Conservation (phyloP, 805 yeast genomes). For the Candida silvatica region DNA sequence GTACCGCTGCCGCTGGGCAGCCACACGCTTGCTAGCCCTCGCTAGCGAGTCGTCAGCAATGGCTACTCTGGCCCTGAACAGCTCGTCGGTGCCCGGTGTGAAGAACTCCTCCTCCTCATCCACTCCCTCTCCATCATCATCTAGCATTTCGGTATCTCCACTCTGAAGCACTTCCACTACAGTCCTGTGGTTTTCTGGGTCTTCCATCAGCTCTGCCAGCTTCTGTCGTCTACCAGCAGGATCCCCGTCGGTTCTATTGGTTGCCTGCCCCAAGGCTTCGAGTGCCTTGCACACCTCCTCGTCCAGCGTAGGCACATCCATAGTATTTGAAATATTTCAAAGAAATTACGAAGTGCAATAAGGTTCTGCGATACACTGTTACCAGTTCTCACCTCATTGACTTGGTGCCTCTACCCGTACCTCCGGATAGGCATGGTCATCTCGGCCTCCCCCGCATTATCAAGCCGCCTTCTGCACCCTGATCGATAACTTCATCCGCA, state of each 20-base stretch:
- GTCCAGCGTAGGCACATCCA: constrained; percentile 68
- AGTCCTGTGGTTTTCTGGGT: constrained; percentile 20
- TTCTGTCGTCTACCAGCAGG: constrained; percentile 47
- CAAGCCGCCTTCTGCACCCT: no score
- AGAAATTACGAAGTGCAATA: no score
- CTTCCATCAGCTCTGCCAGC: constrained; percentile 35
- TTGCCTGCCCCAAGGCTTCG: constrained; percentile 46
- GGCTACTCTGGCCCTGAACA: constrained; percentile 41
- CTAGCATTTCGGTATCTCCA: constrained; percentile 5
- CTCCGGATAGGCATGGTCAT: no score
- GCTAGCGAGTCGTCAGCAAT: constrained; percentile 46
- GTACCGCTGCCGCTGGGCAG: constrained; percentile 22
- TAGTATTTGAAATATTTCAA: no score
- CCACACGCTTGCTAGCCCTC: constrained; percentile 34
- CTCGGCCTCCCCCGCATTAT: no score
- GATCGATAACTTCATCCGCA: no score
- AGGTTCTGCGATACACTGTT: no score
- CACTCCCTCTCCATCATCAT: constrained; percentile 3
- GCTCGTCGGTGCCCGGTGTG: constrained; percentile 62
- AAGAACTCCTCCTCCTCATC: constrained; percentile 66
- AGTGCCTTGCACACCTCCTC: constrained; percentile 47
- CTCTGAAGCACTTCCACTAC: constrained; percentile 11
- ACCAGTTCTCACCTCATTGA: no score
- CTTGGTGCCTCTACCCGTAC: no score
- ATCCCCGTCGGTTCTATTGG: constrained; percentile 50